These are phyloP conservation scores for Gossypium davidsonii DNA, from an alignment of 441 rosid genomes.

Conservation along the genomic window DNA sequence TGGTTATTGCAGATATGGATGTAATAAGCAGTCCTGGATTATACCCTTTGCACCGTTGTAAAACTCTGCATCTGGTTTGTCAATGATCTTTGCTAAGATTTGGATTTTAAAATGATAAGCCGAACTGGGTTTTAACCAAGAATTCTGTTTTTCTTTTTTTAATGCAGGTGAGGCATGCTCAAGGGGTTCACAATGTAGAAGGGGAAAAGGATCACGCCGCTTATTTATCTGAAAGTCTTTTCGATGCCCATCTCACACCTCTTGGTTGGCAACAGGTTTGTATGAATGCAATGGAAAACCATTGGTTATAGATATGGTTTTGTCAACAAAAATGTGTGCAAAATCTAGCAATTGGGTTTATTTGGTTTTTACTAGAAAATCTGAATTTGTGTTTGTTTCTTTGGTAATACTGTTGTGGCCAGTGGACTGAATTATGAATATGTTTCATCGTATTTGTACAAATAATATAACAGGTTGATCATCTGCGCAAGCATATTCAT, in stretches of 20 bases:
- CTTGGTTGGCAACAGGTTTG: slow-evolving; percentile 70
- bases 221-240: slow-evolving; percentile 37
- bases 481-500: slow-evolving; percentile 46
- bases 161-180: slow-evolving; percentile 84
- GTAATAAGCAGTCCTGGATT: slow-evolving; percentile 17
- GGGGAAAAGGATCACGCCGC: slow-evolving; percentile 43
- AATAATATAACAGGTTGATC: slow-evolving; percentile 35
- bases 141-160: not conserved
- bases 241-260: slow-evolving; percentile 75
- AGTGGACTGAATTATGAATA: not conserved
- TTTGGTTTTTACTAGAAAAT: not conserved
- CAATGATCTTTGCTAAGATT: not conserved
- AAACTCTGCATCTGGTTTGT: slow-evolving; percentile 58
- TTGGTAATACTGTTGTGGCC: not conserved
- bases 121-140: not conserved
- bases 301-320: not conserved
- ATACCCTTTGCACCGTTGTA: slow-evolving; percentile 48
- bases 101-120: not conserved
- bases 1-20: slow-evolving; percentile 29
- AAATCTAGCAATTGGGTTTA: not conserved
- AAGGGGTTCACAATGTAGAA: slow-evolving; percentile 72
- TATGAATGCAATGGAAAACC: not conserved
- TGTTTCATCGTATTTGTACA: not conserved
- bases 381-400: not conserved
- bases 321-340: too few species aligned